phyloP scores from a whole-genome alignment of 2,329 filamentous ascomycete genomes.

The Penicillium hesseltinei region DNA sequence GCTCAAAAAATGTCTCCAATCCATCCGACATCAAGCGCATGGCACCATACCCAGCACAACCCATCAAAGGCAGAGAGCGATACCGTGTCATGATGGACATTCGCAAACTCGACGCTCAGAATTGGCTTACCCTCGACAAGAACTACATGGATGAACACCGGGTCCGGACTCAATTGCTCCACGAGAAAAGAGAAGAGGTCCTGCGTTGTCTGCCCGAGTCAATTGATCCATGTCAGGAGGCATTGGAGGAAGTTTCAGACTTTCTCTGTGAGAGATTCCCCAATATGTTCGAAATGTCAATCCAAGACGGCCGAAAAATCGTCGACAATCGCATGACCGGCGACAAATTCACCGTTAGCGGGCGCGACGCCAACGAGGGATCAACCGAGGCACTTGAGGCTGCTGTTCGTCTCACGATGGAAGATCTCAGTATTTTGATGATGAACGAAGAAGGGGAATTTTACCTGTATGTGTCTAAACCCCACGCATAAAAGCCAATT shows the following conservation, averaged over 20 bases:
- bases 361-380: constrained; percentile 21
- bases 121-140: constrained; percentile 52
- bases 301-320: constrained; percentile 25
- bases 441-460: constrained; percentile 48
- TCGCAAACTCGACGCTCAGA: constrained; percentile 43
- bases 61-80: constrained; percentile 40
- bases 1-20: constrained; percentile 8
- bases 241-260: constrained; percentile 45
- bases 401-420: constrained; percentile 51
- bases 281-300: constrained; percentile 40
- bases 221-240: constrained; percentile 48
- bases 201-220: constrained; percentile 48
- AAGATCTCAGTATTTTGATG: constrained; percentile 53
- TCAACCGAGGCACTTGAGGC: constrained; percentile 49
- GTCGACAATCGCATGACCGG: constrained; percentile 46
- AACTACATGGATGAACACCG: constrained; percentile 47
- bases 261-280: constrained; percentile 49
- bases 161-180: constrained; percentile 44
- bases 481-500: background rate
- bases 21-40: constrained; percentile 32
- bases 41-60: constrained; percentile 39
- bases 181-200: constrained; percentile 41
- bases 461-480: constrained; percentile 43
- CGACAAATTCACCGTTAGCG: constrained; percentile 45
- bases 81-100: constrained; percentile 51